Evolutionary conservation across 768 basidiomycete species (phyloP).

Genomic region (Mycena vulgaris): DNA sequence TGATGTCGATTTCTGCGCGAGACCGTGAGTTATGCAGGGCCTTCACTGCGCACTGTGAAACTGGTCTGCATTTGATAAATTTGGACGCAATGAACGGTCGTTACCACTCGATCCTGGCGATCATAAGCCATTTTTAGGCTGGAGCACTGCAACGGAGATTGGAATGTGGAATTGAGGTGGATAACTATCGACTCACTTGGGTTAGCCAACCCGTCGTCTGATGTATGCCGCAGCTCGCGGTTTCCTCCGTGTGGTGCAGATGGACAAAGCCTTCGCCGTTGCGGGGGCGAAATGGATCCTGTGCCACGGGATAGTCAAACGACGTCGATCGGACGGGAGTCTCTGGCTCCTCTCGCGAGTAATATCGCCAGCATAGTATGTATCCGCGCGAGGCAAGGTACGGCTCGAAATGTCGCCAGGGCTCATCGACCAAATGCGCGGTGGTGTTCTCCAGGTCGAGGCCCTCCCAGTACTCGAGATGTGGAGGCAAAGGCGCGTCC

Average conservation of each 20-base stretch:
- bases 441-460: conserved; percentile 29
- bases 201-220: too few species aligned
- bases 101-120: conserved; percentile 33
- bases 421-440: conserved; percentile 32
- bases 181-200: conserved; percentile 15
- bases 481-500: conserved; percentile 23
- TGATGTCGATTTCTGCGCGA: conserved; percentile 29
- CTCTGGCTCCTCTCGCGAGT: conserved; percentile 28
- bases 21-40: conserved; percentile 31
- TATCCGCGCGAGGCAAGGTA: conserved; percentile 34
- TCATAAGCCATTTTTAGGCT: conserved; percentile 39
- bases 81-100: not conserved
- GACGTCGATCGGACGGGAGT: conserved; percentile 18
- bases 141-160: conserved; percentile 8
- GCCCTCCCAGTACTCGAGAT: conserved; percentile 33
- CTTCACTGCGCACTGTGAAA: conserved; percentile 31
- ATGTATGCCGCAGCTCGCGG: conserved; percentile 13
- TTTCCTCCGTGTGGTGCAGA: conserved; percentile 8
- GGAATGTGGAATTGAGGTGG: not conserved
- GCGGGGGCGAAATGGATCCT: conserved; percentile 26
- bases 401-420: conserved; percentile 35
- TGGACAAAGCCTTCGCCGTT: conserved; percentile 28
- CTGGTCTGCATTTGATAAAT: not conserved
- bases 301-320: conserved; percentile 14
- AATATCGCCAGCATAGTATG: conserved; percentile 35